phyloP scores from a whole-genome alignment of 176 grass and related monocot species.

The Thinopyrum elongatum region DNA sequence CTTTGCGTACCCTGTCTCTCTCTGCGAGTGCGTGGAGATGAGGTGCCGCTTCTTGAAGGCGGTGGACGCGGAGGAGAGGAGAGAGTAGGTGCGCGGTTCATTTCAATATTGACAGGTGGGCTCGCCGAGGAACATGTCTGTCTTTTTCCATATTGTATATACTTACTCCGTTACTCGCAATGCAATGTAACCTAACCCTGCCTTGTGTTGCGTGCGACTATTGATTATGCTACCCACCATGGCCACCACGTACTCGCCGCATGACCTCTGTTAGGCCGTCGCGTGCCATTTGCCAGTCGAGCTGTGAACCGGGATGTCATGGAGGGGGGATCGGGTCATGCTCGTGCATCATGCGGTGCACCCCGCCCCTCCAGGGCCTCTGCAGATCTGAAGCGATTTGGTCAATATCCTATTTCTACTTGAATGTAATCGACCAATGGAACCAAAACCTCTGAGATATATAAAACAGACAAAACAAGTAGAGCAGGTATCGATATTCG shows the following conservation, averaged over 20 bases:
- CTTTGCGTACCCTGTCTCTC: neutral
- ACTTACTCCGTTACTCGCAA: no score
- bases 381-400: constrained; percentile 17
- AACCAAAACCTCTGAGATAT: neutral
- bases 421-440: no score
- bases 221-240: no score
- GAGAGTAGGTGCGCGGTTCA: constrained; percentile 30
- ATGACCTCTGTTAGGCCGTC: no score
- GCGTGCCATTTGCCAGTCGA: no score
- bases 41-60: constrained; percentile 21
- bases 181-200: no score
- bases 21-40: neutral
- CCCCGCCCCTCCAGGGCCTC: neutral
- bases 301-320: no score
- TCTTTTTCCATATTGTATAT: neutral
- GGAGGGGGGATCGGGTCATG: no score
- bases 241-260: no score
- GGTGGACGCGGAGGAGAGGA: constrained; percentile 3
- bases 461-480: neutral
- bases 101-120: constrained; percentile 43
- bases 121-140: constrained; percentile 25
- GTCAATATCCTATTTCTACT: neutral
- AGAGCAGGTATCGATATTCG: neutral
- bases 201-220: no score
- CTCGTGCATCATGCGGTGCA: no score